phyloP scores from a whole-genome alignment of 257 asterid genomes.

The Nemophila menziesii region DNA sequence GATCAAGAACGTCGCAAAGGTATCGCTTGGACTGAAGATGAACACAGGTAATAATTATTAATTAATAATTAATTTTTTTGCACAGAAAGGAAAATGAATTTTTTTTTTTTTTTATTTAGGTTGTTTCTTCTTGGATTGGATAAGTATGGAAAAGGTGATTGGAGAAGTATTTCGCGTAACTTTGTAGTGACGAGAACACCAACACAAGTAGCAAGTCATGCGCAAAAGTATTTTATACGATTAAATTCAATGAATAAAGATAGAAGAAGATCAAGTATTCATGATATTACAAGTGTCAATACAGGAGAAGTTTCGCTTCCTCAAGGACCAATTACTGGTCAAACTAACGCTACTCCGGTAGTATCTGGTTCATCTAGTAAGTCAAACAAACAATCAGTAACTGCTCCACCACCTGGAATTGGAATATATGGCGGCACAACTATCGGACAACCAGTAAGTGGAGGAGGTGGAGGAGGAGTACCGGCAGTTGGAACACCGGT shows the following conservation, averaged over 20 bases:
- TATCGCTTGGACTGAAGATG: constrained; percentile 97
- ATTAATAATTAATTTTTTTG: too few relatives aligned
- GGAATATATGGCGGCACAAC: constrained; percentile 44
- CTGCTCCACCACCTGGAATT: constrained; percentile 31
- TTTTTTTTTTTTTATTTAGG: constrained; percentile 18
- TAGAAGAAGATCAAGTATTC: constrained; percentile 78
- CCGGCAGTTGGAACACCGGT: constrained; percentile 70
- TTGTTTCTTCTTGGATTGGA: constrained; percentile 85
- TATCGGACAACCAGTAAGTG: constrained; percentile 71
- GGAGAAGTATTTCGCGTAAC: constrained; percentile 88
- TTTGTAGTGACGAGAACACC: constrained; percentile 86
- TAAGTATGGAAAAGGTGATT: constrained; percentile 83
- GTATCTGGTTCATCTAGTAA: constrained; percentile 32
- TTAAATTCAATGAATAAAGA: constrained; percentile 89
- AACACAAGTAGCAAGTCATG: constrained; percentile 94
- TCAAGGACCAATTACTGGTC: constrained; percentile 74
- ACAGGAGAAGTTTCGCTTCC: constrained; percentile 46
- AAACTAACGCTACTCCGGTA: constrained; percentile 30
- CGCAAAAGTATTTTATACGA: constrained; percentile 85
- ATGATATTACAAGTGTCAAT: constrained; percentile 74
- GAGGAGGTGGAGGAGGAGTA: constrained; percentile 57
- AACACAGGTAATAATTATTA: constrained; percentile 55
- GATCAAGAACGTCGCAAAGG: constrained; percentile 94
- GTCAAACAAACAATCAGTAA: constrained; percentile 31
- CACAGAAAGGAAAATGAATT: too few relatives aligned